These are phyloP conservation scores for Termitomyces sp. DNA, from an alignment of 768 basidiomycete genomes.

Conservation along the genomic window DNA sequence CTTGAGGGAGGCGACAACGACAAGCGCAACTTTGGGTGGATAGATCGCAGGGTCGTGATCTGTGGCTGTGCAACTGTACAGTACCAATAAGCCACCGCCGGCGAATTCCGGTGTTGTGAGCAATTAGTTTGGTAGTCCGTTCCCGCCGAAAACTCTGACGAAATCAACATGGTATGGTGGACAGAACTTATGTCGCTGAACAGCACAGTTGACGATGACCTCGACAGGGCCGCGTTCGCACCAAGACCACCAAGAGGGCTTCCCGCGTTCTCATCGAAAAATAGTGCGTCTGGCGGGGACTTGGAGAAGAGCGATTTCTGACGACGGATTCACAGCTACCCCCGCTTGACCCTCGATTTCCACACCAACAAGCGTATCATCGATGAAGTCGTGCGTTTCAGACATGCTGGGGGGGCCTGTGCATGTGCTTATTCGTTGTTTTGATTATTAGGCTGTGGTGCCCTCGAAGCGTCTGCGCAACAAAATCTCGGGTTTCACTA, in stretches of 20 bases:
- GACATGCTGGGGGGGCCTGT: neutral
- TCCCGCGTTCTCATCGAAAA: constrained; percentile 99
- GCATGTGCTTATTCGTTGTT: neutral
- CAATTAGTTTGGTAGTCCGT: neutral
- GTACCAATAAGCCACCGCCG: constrained; percentile 38
- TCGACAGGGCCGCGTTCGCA: constrained; percentile 93
- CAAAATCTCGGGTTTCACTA: constrained; percentile 99
- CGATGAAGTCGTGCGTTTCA: constrained; percentile 79
- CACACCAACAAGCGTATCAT: constrained; percentile 99
- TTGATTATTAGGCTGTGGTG: constrained; percentile 67
- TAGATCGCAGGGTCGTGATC: constrained; percentile 10
- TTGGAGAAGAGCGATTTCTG: neutral
- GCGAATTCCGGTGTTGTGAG: constrained; percentile 24
- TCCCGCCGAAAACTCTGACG: constrained; percentile 18
- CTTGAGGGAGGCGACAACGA: constrained; percentile 22
- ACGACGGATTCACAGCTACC: constrained; percentile 66
- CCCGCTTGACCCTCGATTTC: constrained; percentile 97
- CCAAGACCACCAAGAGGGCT: constrained; percentile 99
- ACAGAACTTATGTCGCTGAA: too few species aligned
- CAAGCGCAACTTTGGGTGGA: constrained; percentile 3
- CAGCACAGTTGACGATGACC: neutral
- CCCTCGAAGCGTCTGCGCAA: constrained; percentile 99
- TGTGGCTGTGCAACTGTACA: constrained; percentile 34
- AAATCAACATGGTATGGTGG: constrained; percentile 50
- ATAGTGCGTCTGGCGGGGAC: constrained; percentile 61